Conservation (phyloP, 306 rosid species). For the Abrus precatorius region DNA sequence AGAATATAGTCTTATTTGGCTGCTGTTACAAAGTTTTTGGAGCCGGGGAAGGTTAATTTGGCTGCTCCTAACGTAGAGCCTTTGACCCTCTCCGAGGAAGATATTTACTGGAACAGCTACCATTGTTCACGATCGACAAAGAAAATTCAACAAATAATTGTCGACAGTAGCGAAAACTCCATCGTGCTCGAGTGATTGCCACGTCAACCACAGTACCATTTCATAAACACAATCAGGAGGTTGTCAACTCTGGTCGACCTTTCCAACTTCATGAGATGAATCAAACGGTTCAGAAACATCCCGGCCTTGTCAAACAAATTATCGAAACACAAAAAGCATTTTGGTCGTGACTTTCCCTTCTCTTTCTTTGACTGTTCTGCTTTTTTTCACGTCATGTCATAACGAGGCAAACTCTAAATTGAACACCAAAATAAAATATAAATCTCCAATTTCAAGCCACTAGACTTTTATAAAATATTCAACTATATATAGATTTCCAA, state of each 20-base stretch:
- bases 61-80: too few relatives aligned
- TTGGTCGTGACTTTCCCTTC: background rate
- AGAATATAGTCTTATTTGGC: too few relatives aligned
- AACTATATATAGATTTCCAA: background rate
- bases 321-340: background rate
- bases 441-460: too few relatives aligned
- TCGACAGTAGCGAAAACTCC: slow-evolving; percentile 6
- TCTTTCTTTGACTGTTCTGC: background rate
- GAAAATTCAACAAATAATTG: background rate
- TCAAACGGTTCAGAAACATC: slow-evolving; percentile 21
- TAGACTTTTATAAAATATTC: too few relatives aligned
- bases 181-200: background rate
- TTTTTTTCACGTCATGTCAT: background rate
- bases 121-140: background rate
- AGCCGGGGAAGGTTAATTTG: too few relatives aligned
- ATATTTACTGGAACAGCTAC: background rate
- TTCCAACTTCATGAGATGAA: slow-evolving; percentile 38
- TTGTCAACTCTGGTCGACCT: background rate
- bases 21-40: too few relatives aligned
- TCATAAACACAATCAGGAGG: background rate
- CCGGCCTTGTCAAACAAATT: background rate
- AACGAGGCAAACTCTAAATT: slow-evolving; percentile 22
- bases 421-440: slow-evolving; percentile 18
- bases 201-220: background rate
- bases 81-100: too few relatives aligned